Base-by-base conservation (phyloP, 2,329 filamentous ascomycete genomes). In the Cladosporium halotolerans region DNA sequence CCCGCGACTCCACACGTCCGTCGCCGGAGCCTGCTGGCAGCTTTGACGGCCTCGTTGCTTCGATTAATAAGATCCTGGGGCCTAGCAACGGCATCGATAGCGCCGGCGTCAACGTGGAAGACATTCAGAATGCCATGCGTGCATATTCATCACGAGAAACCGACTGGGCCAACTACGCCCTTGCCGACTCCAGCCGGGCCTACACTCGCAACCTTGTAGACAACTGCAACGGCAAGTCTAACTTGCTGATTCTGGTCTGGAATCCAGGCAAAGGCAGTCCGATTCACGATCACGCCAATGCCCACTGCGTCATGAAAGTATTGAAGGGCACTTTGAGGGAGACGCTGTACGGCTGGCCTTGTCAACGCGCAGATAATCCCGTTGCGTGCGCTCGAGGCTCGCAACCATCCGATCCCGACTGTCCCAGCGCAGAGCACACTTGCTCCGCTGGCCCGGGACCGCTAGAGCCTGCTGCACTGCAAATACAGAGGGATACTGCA, bases 191-290 rank as follows among this genome's bases (percentile, higher is more conserved):
- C 14, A 83, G 77, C 58, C 78, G 84, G 62, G 79, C 80, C 1
- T 96, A 96, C 69, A 96, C 91, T 10, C 76, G 91, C 52, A 96
- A 96, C 66, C 79, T 96, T 3, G 89, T 96, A 42, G 89, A 95
- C 64, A 86, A 90, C 66, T 89, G 90, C 2, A 96, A 96, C 62
- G 89, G 83, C 55, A 88, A 88, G 70, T 84, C 83, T 64, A 89
- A 89, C 63, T 69, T 89, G 68, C 80, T 95, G 57, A 82, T 96
- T 45, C 81, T 96, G 39, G 90, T 95, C 38, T 96, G 91, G 91
- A 85, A 84, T 13, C 90, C 91, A 0, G 86, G 87, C 48, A 89
- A 89, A 72, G 81, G 81, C 36, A 92, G 86, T 63, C 85, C 87
- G 9, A 89, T 96, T 66, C 91, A 96, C 67, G 91, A 96, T 55